phyloP scores from a whole-genome alignment of 202 grass and related monocot genomes.

The Dendrocalamus latiflorus region DNA sequence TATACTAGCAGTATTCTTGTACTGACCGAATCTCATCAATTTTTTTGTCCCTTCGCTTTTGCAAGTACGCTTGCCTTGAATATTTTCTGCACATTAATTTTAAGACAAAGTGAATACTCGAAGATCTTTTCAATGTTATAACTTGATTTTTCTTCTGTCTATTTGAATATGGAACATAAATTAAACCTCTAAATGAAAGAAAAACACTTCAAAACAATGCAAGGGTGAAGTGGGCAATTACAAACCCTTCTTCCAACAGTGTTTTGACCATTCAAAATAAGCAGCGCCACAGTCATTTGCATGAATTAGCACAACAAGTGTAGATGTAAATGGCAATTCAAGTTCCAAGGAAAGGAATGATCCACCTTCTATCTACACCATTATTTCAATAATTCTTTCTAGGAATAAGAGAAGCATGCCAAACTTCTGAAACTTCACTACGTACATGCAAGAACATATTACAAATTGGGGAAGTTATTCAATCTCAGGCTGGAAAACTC shows the following conservation, averaged over 20 bases:
- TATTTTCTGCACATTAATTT: constrained; percentile 58
- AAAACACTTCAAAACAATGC: background rate
- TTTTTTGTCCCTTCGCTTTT: constrained; percentile 89
- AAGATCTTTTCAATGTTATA: background rate
- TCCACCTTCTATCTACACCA: background rate
- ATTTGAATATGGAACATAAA: background rate
- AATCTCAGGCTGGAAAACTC: background rate
- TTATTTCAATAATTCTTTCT: background rate
- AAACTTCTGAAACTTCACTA: constrained; percentile 9
- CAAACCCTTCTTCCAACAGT: background rate
- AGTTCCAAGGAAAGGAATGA: background rate
- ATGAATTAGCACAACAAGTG: background rate
- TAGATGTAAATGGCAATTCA: background rate
- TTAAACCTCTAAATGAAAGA: background rate
- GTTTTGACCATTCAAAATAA: background rate
- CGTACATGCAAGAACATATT: background rate
- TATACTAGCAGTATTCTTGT: constrained; percentile 27
- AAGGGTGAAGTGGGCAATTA: background rate
- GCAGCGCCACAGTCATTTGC: background rate
- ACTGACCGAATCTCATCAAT: constrained; percentile 78
- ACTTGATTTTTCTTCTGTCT: background rate
- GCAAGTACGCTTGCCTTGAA: constrained; percentile 85
- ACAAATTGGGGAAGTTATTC: background rate
- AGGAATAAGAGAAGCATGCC: background rate
- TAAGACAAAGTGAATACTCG: constrained; percentile 1